Conservation (phyloP, 1,284 basidiomycete species). For the Coniophora puteana region DNA sequence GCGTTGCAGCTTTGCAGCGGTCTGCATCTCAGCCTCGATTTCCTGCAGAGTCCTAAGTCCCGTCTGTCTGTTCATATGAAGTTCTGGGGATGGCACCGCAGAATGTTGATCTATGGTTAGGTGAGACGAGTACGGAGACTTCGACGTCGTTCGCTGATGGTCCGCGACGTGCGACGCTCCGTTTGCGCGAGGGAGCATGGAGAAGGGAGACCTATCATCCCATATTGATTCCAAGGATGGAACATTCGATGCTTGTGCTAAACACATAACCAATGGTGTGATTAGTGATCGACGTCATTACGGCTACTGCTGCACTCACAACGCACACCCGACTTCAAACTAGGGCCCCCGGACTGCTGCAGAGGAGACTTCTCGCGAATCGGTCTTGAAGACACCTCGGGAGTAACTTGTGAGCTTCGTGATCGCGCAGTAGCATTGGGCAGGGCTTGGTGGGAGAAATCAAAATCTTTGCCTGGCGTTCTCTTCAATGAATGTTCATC, state of each 20-base stretch:
- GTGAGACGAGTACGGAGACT: constrained; percentile 17
- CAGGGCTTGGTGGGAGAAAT: constrained; percentile 63
- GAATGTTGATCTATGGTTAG: constrained; percentile 27
- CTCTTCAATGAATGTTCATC: constrained; percentile 13
- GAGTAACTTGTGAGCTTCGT: constrained; percentile 14
- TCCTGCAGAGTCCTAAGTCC: constrained; percentile 84
- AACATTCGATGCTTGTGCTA: constrained; percentile 28
- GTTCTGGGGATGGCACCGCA: constrained; percentile 23
- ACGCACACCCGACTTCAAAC: constrained; percentile 21
- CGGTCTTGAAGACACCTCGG: constrained; percentile 17
- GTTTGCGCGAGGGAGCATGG: constrained; percentile 56
- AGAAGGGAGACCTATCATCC: constrained; percentile 76
- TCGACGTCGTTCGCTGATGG: constrained; percentile 21
- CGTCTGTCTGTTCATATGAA: constrained; percentile 32
- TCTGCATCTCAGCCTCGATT: constrained; percentile 89
- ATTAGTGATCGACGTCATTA: constrained; percentile 1
- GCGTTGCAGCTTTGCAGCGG: constrained; percentile 44
- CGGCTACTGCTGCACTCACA: constrained; percentile 17
- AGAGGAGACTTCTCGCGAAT: constrained; percentile 25
- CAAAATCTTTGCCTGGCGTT: constrained; percentile 83
- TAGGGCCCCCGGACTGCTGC: constrained; percentile 18
- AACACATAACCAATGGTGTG: constrained; percentile 18
- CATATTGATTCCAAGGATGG: constrained; percentile 70
- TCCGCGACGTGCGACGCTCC: constrained; percentile 38
- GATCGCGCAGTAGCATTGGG: constrained; percentile 21